These are phyloP conservation scores for Rhamnella rubrinervis DNA, from an alignment of 331 rosid species.

Conservation along the genomic window DNA sequence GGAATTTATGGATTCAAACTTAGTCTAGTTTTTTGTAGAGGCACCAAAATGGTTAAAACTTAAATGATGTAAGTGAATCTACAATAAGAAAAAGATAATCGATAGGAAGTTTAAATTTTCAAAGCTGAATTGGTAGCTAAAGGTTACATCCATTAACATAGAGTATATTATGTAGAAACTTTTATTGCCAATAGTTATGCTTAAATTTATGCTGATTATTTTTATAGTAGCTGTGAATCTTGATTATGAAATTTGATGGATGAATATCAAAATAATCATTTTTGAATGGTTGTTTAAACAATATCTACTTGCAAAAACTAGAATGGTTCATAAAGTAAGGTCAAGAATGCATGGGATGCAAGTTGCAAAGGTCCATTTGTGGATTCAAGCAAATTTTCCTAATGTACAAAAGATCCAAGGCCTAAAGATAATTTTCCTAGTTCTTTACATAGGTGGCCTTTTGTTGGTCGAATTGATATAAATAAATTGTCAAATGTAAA, in stretches of 20 bases:
- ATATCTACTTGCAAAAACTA: not conserved
- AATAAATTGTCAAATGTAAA: not conserved
- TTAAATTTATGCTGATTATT: no score
- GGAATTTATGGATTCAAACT: not conserved
- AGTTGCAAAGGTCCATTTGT: conserved; percentile 3
- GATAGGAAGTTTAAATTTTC: not conserved
- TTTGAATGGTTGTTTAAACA: not conserved
- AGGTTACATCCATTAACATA: not conserved
- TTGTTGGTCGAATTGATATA: not conserved
- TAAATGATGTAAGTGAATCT: not conserved
- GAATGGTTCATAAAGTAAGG: not conserved
- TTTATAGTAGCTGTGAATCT: no score
- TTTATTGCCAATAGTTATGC: not conserved
- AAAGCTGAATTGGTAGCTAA: not conserved
- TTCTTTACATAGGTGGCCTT: not conserved
- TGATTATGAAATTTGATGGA: not conserved
- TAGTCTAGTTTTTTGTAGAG: not conserved
- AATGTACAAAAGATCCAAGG: not conserved
- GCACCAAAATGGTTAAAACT: not conserved
- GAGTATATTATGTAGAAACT: not conserved
- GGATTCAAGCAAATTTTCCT: no score
- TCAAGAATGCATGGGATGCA: not conserved
- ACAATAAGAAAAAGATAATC: not conserved
- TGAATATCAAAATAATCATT: conserved; percentile 3
- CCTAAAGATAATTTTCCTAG: not conserved